A percentile compares a stretch with the other conserved stretches of the same genome.
Conservation (phyloP, 331 rosid species). For the Rhamnella rubrinervis region DNA sequence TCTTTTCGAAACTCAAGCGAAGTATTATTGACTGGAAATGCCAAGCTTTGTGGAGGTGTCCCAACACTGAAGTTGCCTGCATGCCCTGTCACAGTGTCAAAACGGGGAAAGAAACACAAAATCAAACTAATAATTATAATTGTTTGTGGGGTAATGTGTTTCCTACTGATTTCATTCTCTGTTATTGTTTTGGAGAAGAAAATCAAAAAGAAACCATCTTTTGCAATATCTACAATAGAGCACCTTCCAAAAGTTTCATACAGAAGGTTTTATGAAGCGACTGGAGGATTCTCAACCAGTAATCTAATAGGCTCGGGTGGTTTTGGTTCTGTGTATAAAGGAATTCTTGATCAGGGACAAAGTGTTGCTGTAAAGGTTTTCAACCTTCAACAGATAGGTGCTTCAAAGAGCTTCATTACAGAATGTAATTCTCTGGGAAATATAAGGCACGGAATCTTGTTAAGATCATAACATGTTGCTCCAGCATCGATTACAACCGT, state of each 20-base stretch:
- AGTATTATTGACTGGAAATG: neutral
- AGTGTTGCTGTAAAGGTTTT: conserved; percentile 24
- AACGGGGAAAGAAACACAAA: neutral
- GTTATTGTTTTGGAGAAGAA: neutral
- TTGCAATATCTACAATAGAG: neutral
- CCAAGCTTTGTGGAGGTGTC: neutral
- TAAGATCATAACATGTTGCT: conserved; percentile 23
- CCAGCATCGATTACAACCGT: neutral
- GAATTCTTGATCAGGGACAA: neutral
- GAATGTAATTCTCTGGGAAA: conserved; percentile 25
- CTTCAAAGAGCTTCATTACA: conserved; percentile 15
- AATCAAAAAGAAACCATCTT: neutral
- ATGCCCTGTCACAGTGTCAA: neutral
- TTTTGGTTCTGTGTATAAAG: conserved; percentile 25
- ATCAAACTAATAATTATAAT: neutral
- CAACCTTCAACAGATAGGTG: conserved; percentile 16
- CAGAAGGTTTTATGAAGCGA: neutral
- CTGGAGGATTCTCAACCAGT: neutral
- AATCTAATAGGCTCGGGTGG: conserved; percentile 9
- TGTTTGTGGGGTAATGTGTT: neutral
- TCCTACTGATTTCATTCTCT: neutral
- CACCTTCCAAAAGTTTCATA: neutral
- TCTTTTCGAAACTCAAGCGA: neutral
- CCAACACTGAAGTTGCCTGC: neutral
- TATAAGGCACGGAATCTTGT: conserved; percentile 23